Evolutionary conservation across 768 basidiomycete species (phyloP), one percentile per base, ranked within the genome.

Genomic region (Phaeotremella skinneri): DNA sequence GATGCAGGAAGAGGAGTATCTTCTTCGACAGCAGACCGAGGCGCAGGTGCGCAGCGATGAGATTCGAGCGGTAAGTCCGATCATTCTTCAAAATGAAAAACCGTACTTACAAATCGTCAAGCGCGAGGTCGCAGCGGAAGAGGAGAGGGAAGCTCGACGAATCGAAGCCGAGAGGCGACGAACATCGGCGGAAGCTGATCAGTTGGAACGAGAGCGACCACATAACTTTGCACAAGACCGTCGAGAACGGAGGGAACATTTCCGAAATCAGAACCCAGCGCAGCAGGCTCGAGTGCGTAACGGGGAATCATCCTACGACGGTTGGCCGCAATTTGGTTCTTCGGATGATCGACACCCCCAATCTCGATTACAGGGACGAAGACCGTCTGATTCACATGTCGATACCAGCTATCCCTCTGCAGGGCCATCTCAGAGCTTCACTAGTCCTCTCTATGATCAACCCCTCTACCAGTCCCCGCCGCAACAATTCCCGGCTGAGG

Each of bases 11-110:
- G 56, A 64, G 48, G 55, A 69, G 50, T 16, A 55, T 13, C 58
- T 68, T 51, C 49, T 70, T 30, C 59, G 61, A 39, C 67, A 70
- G 37, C 48, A 61, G 30, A 55, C 66, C 31, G 67, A 66, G 39
- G 61, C 58, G 16, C 72, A 73, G 52, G 63, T 73, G 1, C 60
- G 61, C 26, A 58, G 64, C 31, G 75, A 76, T 59, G 72, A 64
- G 41, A 47, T 49, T 13, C 52, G 64, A 67, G 72, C 72, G 30
- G 71, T 73, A 53, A 66, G 71, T 63, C 1, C 23, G n/a, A 17
- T 31, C 23, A 2, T 27, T 29, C 6, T 51, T 37, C 47, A 31
- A 0, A 25, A 39, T 21, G 30, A 41, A 11, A 2, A 26, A 23
- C 25, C 42, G 29, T 41, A 21, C 42, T 39, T 52, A 61, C 3